Evolutionary conservation across 345 rosid genomes (phyloP).

Genomic region (Populus davidiana): DNA sequence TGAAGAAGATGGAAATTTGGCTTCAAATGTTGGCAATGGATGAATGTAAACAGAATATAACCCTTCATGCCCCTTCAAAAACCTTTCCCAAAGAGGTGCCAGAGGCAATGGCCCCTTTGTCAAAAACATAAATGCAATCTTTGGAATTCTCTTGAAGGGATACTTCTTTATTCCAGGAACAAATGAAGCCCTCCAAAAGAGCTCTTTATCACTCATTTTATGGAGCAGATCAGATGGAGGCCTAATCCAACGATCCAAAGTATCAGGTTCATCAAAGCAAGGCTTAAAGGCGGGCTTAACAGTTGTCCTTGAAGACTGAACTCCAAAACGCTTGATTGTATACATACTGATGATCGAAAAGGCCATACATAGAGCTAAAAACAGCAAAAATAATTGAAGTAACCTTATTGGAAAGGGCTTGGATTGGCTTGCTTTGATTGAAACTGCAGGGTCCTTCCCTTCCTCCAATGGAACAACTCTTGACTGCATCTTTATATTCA

Average conservation of each 20-base stretch:
- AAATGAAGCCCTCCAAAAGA: constrained; percentile 83
- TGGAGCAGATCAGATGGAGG: constrained; percentile 64
- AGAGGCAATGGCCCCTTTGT: constrained; percentile 89
- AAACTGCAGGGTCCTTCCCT: constrained; percentile 52
- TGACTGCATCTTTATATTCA: constrained; percentile 48
- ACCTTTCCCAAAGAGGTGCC: constrained; percentile 89
- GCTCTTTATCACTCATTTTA: constrained; percentile 68
- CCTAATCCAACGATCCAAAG: constrained; percentile 55
- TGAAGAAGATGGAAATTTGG: constrained; percentile 52
- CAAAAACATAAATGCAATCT: constrained; percentile 96
- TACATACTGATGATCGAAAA: constrained; percentile 69
- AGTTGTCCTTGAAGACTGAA: constrained; percentile 42
- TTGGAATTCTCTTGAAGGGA: constrained; percentile 72
- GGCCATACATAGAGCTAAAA: constrained; percentile 48
- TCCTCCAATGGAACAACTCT: constrained; percentile 63
- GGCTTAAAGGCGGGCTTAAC: constrained; percentile 49
- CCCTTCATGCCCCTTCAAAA: constrained; percentile 71
- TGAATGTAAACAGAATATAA: constrained; percentile 78
- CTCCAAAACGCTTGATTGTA: constrained; percentile 55
- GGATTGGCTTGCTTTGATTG: constrained; percentile 37
- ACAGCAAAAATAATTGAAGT: constrained; percentile 48
- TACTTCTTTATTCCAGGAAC: constrained; percentile 58
- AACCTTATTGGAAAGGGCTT: constrained; percentile 54
- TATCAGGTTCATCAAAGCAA: constrained; percentile 35
- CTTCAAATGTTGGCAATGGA: constrained; percentile 64